Conservation (phyloP, 2,329 filamentous ascomycete genomes). For the Chaetomium globosum region DNA sequence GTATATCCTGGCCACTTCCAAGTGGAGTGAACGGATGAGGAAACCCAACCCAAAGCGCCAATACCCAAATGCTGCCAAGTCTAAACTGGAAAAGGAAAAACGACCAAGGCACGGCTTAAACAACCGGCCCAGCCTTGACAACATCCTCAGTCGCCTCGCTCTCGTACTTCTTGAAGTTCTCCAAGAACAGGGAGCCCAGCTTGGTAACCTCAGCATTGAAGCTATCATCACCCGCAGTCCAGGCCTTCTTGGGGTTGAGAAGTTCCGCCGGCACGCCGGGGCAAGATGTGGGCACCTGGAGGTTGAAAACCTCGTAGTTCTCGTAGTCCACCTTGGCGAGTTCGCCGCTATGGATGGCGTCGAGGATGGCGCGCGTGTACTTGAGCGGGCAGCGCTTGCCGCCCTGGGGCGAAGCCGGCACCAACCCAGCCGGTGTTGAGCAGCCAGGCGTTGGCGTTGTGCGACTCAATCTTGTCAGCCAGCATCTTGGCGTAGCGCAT, state of each 20-base stretch:
- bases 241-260: constrained; percentile 90
- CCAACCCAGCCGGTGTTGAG: constrained; percentile 98
- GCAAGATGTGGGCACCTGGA: constrained; percentile 91
- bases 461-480: constrained; percentile 92
- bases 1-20: constrained; percentile 9
- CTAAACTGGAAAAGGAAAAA: constrained; percentile 16
- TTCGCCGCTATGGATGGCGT: constrained; percentile 96
- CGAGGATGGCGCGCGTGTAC: constrained; percentile 97
- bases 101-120: constrained; percentile 24
- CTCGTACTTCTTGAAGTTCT: constrained; percentile 97
- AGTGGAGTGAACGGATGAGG: neutral
- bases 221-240: constrained; percentile 78
- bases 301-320: constrained; percentile 94
- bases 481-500: constrained; percentile 99
- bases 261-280: constrained; percentile 86
- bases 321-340: constrained; percentile 93
- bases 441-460: constrained; percentile 96
- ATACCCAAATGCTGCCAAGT: constrained; percentile 18
- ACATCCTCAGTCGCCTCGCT: constrained; percentile 80
- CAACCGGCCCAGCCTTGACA: constrained; percentile 57
- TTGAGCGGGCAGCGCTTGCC: constrained; percentile 97
- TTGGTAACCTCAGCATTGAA: constrained; percentile 89
- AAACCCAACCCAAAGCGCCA: constrained; percentile 12
- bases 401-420: constrained; percentile 81
- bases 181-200: constrained; percentile 83